phyloP scores from a whole-genome alignment of 2,329 filamentous ascomycete genomes.

The Microsporum ferrugineum region DNA sequence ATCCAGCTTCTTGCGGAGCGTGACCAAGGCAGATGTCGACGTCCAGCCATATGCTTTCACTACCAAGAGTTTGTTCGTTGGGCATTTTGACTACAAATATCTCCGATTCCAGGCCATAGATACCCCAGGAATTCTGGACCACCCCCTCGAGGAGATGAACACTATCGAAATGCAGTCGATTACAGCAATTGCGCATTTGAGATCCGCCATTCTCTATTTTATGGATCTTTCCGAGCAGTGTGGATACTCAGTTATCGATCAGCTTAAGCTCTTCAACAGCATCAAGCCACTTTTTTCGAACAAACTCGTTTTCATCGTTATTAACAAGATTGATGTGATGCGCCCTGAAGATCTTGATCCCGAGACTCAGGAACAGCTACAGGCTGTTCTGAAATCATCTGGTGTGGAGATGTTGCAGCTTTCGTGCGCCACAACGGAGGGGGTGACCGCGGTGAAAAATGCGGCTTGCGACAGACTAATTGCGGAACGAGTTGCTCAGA shows the following conservation, averaged over 20 bases:
- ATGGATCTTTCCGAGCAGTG: slow-evolving; percentile 97
- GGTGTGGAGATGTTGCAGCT: slow-evolving; percentile 89
- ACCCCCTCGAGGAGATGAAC: slow-evolving; percentile 98
- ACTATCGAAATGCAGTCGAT: slow-evolving; percentile 99
- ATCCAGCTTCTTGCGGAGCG: slow-evolving; percentile 84
- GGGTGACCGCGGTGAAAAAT: slow-evolving; percentile 90
- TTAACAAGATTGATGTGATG: slow-evolving; percentile 96
- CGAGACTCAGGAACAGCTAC: slow-evolving; percentile 64
- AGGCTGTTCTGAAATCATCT: slow-evolving; percentile 68
- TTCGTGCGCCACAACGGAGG: slow-evolving; percentile 89
- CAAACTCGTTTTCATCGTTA: slow-evolving; percentile 89
- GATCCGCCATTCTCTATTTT: slow-evolving; percentile 92
- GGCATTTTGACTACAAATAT: slow-evolving; percentile 96
- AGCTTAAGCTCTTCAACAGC: slow-evolving; percentile 89
- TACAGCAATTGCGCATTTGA: slow-evolving; percentile 90
- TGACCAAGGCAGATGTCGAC: slow-evolving; percentile 90
- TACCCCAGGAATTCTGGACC: slow-evolving; percentile 95
- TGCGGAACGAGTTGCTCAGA: slow-evolving; percentile 85
- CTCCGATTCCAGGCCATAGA: slow-evolving; percentile 85
- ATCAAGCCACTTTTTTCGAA: slow-evolving; percentile 96
- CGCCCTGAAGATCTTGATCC: slow-evolving; percentile 75
- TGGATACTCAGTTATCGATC: slow-evolving; percentile 82
- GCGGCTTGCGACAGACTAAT: slow-evolving; percentile 86
- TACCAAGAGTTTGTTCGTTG: slow-evolving; percentile 92
- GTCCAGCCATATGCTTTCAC: slow-evolving; percentile 98